Evolutionary conservation across 2,329 filamentous ascomycete species (phyloP).

Genomic region (Fusarium napiforme): DNA sequence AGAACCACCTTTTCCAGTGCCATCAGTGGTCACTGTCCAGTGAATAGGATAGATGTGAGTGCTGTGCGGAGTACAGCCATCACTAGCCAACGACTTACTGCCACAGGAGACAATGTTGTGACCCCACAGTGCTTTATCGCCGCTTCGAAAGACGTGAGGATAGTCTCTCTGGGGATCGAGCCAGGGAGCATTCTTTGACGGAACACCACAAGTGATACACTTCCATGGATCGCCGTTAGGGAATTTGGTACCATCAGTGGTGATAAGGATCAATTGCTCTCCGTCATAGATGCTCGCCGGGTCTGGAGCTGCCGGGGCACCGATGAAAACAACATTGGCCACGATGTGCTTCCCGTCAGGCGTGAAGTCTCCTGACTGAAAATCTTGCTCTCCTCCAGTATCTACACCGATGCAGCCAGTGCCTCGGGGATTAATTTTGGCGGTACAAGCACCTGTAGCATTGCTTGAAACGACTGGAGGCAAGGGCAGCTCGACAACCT

Average conservation of each 20-base stretch:
- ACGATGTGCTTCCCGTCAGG: conserved; percentile 57
- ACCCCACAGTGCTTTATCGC: conserved; percentile 50
- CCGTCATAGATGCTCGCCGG: conserved; percentile 49
- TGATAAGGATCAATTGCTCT: conserved; percentile 54
- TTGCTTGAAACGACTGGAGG: not conserved
- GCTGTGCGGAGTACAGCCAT: not conserved
- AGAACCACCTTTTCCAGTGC: conserved; percentile 45
- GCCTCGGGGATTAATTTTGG: not conserved
- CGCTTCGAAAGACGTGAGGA: conserved; percentile 55
- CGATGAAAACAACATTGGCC: conserved; percentile 53
- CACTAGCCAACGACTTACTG: conserved; percentile 45
- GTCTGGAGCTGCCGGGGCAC: conserved; percentile 54
- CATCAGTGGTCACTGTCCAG: conserved; percentile 40
- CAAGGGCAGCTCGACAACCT: not conserved
- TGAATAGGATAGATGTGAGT: conserved; percentile 21
- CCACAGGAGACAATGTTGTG: conserved; percentile 53
- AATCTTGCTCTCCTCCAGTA: not conserved
- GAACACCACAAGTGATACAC: conserved; percentile 58
- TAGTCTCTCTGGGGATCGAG: conserved; percentile 49
- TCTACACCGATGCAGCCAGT: not conserved
- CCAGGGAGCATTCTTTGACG: conserved; percentile 45
- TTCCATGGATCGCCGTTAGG: conserved; percentile 59
- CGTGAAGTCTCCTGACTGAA: conserved; percentile 46
- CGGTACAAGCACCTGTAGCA: not conserved
- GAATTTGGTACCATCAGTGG: conserved; percentile 54